Evolutionary conservation across 2,329 filamentous ascomycete genomes (phyloP).

Genomic region (Aplosporella prunicola): DNA sequence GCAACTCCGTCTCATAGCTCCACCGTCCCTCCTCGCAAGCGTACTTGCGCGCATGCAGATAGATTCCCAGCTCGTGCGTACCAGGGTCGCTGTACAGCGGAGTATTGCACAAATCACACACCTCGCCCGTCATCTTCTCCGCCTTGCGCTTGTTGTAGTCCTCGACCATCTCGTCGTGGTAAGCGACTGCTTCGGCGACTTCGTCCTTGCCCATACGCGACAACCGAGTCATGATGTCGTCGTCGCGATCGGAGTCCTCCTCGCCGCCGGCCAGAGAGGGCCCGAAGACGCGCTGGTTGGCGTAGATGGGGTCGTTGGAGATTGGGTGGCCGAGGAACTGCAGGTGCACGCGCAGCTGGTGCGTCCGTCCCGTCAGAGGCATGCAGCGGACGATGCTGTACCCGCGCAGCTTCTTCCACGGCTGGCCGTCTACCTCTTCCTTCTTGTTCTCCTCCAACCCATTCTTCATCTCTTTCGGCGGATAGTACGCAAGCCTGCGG

Average conservation of each 20-base stretch:
- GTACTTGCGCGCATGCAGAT: constrained; percentile 86
- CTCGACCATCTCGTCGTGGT: constrained; percentile 89
- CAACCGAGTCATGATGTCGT: constrained; percentile 79
- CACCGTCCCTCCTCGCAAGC: constrained; percentile 73
- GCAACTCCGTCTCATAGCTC: constrained; percentile 78
- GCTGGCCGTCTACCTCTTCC: constrained; percentile 24
- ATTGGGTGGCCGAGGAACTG: constrained; percentile 94
- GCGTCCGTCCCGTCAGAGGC: constrained; percentile 85
- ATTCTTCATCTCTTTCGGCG: constrained; percentile 35
- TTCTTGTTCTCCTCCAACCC: constrained; percentile 18
- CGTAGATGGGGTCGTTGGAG: constrained; percentile 95
- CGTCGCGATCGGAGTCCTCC: constrained; percentile 62
- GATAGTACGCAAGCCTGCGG: constrained; percentile 85
- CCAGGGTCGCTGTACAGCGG: constrained; percentile 91
- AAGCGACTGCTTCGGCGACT: constrained; percentile 79
- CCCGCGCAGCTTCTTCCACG: constrained; percentile 53
- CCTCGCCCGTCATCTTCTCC: constrained; percentile 82
- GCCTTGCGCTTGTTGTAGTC: constrained; percentile 83
- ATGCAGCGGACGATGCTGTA: constrained; percentile 94
- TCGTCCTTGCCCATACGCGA: constrained; percentile 91
- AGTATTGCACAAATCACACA: constrained; percentile 74
- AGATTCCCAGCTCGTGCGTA: constrained; percentile 80
- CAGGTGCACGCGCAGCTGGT: constrained; percentile 89
- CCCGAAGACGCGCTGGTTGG: constrained; percentile 87
- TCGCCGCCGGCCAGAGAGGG: constrained; percentile 63